phyloP scores from a whole-genome alignment of 2,329 filamentous ascomycete genomes.

The Xenoacremonium recifei region DNA sequence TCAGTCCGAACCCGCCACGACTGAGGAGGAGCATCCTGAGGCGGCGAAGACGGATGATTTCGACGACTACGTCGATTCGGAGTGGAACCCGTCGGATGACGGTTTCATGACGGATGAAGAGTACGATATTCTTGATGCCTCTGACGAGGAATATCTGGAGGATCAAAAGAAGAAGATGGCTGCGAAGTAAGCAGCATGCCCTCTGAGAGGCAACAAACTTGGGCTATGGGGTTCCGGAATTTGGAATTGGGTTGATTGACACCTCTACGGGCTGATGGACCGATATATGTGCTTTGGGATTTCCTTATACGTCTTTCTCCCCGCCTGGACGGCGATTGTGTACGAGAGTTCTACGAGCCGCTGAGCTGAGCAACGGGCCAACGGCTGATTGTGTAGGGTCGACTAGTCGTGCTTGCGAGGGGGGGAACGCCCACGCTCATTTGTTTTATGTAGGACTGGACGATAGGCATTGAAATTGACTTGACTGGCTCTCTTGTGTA shows the following conservation, averaged over 20 bases:
- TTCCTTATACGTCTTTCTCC: conserved; percentile 21
- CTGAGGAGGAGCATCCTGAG: conserved; percentile 49
- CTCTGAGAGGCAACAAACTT: no score
- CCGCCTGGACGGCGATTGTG: conserved; percentile 7
- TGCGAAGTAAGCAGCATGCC: conserved; percentile 39
- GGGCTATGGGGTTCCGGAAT: conserved; percentile 21
- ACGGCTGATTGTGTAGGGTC: conserved; percentile 8
- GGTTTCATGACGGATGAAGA: conserved; percentile 96
- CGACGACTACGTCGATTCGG: conserved; percentile 61
- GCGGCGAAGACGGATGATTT: conserved; percentile 47
- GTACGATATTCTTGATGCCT: conserved; percentile 95
- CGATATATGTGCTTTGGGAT: conserved; percentile 19
- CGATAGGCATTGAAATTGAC: conserved; percentile 22
- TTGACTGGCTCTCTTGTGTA: conserved; percentile 3
- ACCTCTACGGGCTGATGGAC: conserved; percentile 15
- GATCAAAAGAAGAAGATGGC: conserved; percentile 47
- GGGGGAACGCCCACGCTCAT: conserved; percentile 25
- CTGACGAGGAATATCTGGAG: conserved; percentile 77
- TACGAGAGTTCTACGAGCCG: conserved; percentile 4
- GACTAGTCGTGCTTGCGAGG: conserved; percentile 15
- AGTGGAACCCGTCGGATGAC: conserved; percentile 63
- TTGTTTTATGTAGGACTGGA: conserved; percentile 24
- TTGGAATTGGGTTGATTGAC: conserved; percentile 10
- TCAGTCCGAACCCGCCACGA: conserved; percentile 51
- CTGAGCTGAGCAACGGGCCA: background rate